Percentiles rank a stretch among this genome's conserved stretches.
Conservation (phyloP, 225 moss, liverwort and hornwort species). For the Bryum argenteum region DNA sequence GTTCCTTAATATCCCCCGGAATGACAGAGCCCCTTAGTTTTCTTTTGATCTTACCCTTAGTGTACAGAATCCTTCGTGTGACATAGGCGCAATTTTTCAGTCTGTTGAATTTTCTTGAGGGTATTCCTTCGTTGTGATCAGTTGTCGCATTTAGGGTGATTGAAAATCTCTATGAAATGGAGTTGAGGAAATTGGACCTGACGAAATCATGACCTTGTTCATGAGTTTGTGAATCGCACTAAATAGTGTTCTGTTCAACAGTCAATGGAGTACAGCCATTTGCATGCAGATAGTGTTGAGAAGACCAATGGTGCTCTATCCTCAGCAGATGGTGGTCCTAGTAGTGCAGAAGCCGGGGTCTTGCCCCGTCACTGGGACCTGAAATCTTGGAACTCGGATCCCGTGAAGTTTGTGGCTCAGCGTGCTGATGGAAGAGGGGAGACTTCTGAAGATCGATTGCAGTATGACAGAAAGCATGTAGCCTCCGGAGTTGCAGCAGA, state of each 20-base stretch:
- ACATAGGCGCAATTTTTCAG: not conserved
- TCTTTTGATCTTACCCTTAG: not conserved
- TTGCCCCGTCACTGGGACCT: slow-evolving; percentile 62
- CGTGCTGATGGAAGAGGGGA: slow-evolving; percentile 46
- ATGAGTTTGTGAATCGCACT: too few species aligned
- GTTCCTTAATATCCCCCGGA: too few species aligned
- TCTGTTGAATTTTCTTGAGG: not conserved
- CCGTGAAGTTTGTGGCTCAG: slow-evolving; percentile 65
- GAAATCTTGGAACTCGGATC: too few species aligned
- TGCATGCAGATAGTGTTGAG: slow-evolving; percentile 30
- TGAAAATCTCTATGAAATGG: not conserved
- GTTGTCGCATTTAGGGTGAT: slow-evolving; percentile 8
- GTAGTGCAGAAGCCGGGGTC: slow-evolving; percentile 21
- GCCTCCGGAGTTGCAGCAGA: slow-evolving; percentile 47
- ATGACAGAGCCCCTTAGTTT: not conserved
- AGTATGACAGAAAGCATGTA: too few species aligned
- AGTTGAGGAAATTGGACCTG: too few species aligned
- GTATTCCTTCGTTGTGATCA: not conserved
- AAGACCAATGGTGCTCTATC: slow-evolving; percentile 28
- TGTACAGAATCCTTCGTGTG: not conserved
- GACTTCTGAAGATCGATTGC: slow-evolving; percentile 35
- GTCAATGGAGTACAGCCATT: slow-evolving; percentile 40
- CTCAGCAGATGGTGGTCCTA: slow-evolving; percentile 33
- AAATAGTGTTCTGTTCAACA: slow-evolving; percentile 25
- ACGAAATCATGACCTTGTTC: slow-evolving; percentile 4